Conservation (phyloP, 2,329 filamentous ascomycete genomes). For the Neofusicoccum ribis region DNA sequence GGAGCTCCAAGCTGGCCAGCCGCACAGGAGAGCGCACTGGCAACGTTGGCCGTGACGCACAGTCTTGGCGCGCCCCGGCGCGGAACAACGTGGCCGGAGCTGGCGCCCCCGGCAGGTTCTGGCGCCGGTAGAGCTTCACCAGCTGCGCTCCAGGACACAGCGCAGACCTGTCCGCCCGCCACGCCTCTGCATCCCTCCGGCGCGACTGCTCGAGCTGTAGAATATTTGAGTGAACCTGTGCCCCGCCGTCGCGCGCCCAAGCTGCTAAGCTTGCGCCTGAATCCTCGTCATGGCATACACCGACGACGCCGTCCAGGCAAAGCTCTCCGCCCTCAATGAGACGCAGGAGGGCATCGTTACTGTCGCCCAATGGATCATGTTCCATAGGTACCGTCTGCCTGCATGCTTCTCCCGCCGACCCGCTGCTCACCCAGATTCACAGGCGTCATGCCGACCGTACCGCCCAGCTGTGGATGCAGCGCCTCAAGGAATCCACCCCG, state of each 20-base stretch:
- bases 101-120: not conserved
- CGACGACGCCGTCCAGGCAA: conserved; percentile 91
- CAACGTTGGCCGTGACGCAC: conserved; percentile 13
- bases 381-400: conserved; percentile 74
- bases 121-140: not conserved
- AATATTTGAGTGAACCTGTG: conserved; percentile 23
- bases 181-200: not conserved
- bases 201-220: conserved; percentile 17
- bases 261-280: too few species aligned
- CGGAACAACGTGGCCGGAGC: not conserved
- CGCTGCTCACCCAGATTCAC: not conserved
- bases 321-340: conserved; percentile 93
- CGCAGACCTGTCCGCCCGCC: not conserved
- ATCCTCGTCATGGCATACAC: conserved; percentile 76
- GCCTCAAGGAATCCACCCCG: conserved; percentile 81
- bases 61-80: conserved; percentile 3
- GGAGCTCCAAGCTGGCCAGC: conserved; percentile 5
- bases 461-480: conserved; percentile 86
- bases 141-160: not conserved
- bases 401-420: not conserved
- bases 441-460: conserved; percentile 92
- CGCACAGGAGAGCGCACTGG: conserved; percentile 15
- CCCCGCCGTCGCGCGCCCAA: conserved; percentile 22
- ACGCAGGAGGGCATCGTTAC: conserved; percentile 96
- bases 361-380: conserved; percentile 99